Percentiles rank a stretch among this genome's conserved stretches.
These are phyloP conservation scores for Pluteus cervinus DNA, from an alignment of 768 basidiomycete genomes.

Conservation along the genomic window DNA sequence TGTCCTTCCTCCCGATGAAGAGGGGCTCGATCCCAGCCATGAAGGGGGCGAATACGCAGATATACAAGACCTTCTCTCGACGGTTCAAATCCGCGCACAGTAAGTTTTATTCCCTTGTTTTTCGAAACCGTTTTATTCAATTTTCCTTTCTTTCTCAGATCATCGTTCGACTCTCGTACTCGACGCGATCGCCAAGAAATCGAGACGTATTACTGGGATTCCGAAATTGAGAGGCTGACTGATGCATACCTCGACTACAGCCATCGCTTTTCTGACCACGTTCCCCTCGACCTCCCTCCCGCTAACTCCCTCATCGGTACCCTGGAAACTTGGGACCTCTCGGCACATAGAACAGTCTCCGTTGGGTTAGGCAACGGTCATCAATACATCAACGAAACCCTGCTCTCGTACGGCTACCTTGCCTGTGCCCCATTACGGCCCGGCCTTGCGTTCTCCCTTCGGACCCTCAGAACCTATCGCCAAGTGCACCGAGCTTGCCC, in stretches of 20 bases:
- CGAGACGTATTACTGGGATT: background rate
- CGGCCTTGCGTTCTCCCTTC: constrained; percentile 5
- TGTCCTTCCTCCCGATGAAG: background rate
- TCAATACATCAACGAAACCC: background rate
- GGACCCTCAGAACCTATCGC: constrained; percentile 8
- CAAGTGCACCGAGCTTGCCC: constrained; percentile 7
- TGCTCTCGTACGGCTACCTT: constrained; percentile 7
- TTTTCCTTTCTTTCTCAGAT: background rate
- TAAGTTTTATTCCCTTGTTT: no score
- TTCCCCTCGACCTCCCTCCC: no score
- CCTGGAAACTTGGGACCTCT: background rate
- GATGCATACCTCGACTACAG: background rate
- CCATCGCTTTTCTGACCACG: background rate
- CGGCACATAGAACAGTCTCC: background rate
- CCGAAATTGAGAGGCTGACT: background rate
- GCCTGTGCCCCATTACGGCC: constrained; percentile 9
- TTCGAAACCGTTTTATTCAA: no score
- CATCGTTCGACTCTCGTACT: background rate
- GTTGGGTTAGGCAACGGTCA: background rate
- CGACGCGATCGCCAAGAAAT: background rate
- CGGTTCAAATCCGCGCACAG: no score
- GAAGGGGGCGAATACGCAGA: background rate
- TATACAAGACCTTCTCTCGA: no score
- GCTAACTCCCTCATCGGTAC: background rate
- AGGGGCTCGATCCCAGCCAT: background rate